Evolutionary conservation across 2,329 filamentous ascomycete species (phyloP).

Genomic region (Ascocoryne sarcoides): DNA sequence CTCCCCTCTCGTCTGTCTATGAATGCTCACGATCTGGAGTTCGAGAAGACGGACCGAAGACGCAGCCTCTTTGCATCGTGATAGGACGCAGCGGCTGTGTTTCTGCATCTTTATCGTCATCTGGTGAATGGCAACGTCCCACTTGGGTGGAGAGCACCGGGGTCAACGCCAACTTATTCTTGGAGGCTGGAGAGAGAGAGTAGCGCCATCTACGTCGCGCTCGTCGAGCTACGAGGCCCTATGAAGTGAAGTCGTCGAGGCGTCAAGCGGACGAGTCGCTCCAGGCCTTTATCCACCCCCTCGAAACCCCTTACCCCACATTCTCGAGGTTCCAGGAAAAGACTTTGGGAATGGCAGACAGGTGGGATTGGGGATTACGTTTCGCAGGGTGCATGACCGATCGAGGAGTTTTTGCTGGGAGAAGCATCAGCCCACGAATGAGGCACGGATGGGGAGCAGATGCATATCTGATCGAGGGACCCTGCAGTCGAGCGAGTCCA

Average conservation of each 20-base stretch:
- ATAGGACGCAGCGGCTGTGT: background rate
- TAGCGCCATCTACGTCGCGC: no score
- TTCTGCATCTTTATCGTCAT: background rate
- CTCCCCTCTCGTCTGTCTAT: conserved; percentile 1
- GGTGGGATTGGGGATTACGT: background rate
- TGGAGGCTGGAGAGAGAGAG: no score
- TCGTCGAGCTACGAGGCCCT: no score
- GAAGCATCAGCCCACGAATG: conserved; percentile 4
- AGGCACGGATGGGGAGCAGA: conserved; percentile 7
- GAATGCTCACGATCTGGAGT: background rate
- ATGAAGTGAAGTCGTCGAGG: no score
- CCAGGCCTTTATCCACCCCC: background rate
- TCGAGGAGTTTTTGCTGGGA: background rate
- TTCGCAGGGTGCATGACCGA: background rate
- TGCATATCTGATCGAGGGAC: no score
- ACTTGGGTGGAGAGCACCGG: background rate
- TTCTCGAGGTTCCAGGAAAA: no score
- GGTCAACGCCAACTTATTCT: background rate
- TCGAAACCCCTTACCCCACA: no score
- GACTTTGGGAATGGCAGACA: no score
- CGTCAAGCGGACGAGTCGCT: background rate
- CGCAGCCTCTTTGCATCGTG: conserved; percentile 7
- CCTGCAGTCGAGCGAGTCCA: no score
- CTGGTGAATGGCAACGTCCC: background rate
- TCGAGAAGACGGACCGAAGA: conserved; percentile 13